Evolutionary conservation across 1,139 yeast species (phyloP), one percentile per base, ranked within the genome.

Genomic region (Suhomyces wounanorum): DNA sequence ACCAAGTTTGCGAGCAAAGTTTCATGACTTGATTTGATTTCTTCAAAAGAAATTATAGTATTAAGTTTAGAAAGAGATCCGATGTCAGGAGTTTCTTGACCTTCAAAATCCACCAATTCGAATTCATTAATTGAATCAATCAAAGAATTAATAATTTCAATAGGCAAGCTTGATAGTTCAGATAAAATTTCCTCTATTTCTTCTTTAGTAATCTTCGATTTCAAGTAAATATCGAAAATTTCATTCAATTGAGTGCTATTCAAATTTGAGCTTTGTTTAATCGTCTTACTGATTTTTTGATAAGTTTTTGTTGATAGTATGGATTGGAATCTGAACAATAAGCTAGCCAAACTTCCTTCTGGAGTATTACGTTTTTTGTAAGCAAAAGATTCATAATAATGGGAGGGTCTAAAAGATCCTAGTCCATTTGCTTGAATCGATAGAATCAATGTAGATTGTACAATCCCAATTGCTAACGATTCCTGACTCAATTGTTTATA

Each of bases 401-500:
- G 77, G 0, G 76, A 63, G 6, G 65, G 64, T 51, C 78, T 62
- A 49, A 63, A 65, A 3, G 71, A 49, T 2, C 73, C 73, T 30
- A 72, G 47, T 0, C 77, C 77, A 57, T 74, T 72, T 1, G 69
- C 67, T 54, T 73, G 73, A 16, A 69, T 57, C 1, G 66, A 44
- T 16, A 65, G 51, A 6, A 63, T 46, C 4, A 55, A 45, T 8
- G 52, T 47, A 5, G 53, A 37, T 9, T 45, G 39, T 9, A 47
- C 13, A 30, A 50, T 46, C 4, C 52, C 41, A 23, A 44, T 62
- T 52, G 55, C 61, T 60, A 59, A 57, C 11, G 85, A 77, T 60
- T 88, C 94, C 52, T 78, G 77, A 38, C 83, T 74, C 47, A 77
- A 76, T 48, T 79, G 83, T 53, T 77, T 79, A 51, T 87, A 75